Percentiles rank a stretch among this genome's conserved stretches.
phyloP scores from a whole-genome alignment of 2,329 filamentous ascomycete species.

The Metarhizium rileyi region DNA sequence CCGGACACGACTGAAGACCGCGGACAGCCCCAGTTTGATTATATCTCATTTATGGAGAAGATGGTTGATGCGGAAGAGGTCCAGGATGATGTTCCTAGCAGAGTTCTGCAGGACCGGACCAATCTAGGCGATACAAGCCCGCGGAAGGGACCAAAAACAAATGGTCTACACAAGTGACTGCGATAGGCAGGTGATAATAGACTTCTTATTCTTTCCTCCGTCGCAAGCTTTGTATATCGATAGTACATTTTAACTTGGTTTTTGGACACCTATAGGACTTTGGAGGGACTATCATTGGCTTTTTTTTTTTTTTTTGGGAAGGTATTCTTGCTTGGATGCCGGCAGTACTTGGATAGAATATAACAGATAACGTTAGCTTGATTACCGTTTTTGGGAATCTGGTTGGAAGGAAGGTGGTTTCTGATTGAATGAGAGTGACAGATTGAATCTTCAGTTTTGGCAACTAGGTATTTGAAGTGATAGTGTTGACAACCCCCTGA shows the following conservation, averaged over 20 bases:
- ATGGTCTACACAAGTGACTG: slow-evolving; percentile 17
- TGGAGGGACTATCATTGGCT: background rate
- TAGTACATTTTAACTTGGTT: background rate
- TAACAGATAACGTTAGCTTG: no score
- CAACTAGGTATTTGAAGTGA: no score
- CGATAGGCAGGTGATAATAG: background rate
- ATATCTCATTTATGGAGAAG: slow-evolving; percentile 94
- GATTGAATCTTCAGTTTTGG: no score
- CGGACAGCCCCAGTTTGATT: slow-evolving; percentile 82
- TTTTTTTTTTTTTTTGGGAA: background rate
- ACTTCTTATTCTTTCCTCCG: background rate
- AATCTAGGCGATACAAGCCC: slow-evolving; percentile 23
- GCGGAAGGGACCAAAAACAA: slow-evolving; percentile 23
- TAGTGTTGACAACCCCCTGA: no score
- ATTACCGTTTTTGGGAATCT: no score
- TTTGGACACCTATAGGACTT: background rate
- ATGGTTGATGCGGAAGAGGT: slow-evolving; percentile 44
- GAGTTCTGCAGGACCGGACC: slow-evolving; percentile 25
- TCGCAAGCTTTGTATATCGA: slow-evolving; percentile 5
- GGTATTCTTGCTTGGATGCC: background rate
- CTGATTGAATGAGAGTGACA: no score
- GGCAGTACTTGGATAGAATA: background rate
- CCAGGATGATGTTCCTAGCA: slow-evolving; percentile 17
- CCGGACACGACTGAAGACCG: slow-evolving; percentile 81
- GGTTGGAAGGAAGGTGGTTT: no score